phyloP scores from a whole-genome alignment of 805 yeast genomes.

The Wickerhamiella sorbophila region DNA sequence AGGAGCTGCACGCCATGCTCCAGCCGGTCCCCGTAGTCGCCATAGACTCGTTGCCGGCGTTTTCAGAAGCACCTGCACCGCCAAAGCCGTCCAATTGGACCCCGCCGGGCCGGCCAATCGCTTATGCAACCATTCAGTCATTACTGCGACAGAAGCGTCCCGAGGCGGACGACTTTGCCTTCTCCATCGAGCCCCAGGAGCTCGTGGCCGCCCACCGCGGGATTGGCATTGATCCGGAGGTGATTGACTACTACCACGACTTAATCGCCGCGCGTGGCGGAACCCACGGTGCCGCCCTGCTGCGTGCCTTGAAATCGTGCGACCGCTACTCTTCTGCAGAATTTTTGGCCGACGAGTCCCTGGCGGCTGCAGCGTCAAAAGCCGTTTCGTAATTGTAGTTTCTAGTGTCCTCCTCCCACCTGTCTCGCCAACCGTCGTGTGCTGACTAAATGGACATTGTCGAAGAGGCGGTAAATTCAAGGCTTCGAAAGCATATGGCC shows the following conservation, averaged over 20 bases:
- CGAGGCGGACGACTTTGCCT: constrained; percentile 12
- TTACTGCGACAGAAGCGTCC: constrained; percentile 8
- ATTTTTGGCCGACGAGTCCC: constrained; percentile 11
- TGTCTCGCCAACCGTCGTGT: no score
- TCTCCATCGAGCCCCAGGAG: constrained; percentile 9
- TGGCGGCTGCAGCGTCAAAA: not conserved
- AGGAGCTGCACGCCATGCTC: constrained; percentile 9
- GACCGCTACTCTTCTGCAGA: constrained; percentile 14
- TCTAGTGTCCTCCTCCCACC: no score
- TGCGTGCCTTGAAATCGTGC: constrained; percentile 10
- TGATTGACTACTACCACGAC: constrained; percentile 13
- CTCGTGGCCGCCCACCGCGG: constrained; percentile 10
- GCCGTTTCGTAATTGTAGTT: not conserved
- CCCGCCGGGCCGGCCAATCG: constrained; percentile 14
- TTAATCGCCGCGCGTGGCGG: constrained; percentile 11
- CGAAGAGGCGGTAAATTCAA: not conserved
- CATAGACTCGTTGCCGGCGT: no score
- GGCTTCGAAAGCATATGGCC: not conserved
- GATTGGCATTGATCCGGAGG: constrained; percentile 18
- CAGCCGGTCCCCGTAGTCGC: no score
- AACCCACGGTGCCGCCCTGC: constrained; percentile 7
- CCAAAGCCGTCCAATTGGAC: no score
- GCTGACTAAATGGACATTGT: not conserved
- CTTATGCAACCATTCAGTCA: constrained; percentile 12
- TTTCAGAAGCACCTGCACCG: not conserved